Evolutionary conservation across 805 yeast genomes (phyloP), one percentile per base, ranked within the genome.

Genomic region (Lachancea kluyveri): DNA sequence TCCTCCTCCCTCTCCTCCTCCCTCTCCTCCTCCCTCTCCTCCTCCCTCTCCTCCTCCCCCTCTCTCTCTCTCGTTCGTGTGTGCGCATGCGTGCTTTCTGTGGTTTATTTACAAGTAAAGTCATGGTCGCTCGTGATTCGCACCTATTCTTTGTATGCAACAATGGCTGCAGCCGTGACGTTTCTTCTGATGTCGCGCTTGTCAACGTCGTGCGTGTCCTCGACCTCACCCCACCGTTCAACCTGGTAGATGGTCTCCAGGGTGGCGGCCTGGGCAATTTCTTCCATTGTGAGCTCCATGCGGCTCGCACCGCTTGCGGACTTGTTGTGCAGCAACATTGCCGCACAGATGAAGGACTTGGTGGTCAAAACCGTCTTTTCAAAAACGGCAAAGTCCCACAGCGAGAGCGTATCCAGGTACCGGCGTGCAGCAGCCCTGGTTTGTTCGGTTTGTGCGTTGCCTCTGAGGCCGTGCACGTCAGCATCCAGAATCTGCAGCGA

Each of bases 121-220:
- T n/a, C n/a, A n/a, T n/a, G n/a, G n/a, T 12, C n/a, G n/a, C 7
- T 11, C 11, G 6, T 28, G n/a, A 28, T 8, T 19, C 17, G 13
- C 7, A 11, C n/a, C 17, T 18, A 37, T 30, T 39, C 33, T 17
- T 37, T 26, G 32, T 50, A 68, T 6, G 77, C 70, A 12, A 76
- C 52, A 24, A 82, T 55, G 4, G 88, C 81, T 17, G 95, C 88
- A 43, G 86, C 72, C 21, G 90, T 77, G 28, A 92, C 69, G 49
- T 78, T 77, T 58, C 96, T 77, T 49, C 85, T 68, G 47, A 94
- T 69, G 46, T 92, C 96, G 23, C 79, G 94, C 57, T 81, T 79
- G 49, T 85, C 94, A n/a, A 92, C 96, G 56, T 92, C 98, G 54
- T 92, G 98, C 3, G 97, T 86, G 52, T 92, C 98, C 61, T 92